phyloP scores from a whole-genome alignment of 148 eudicot species.

The Agrostemma githago region DNA sequence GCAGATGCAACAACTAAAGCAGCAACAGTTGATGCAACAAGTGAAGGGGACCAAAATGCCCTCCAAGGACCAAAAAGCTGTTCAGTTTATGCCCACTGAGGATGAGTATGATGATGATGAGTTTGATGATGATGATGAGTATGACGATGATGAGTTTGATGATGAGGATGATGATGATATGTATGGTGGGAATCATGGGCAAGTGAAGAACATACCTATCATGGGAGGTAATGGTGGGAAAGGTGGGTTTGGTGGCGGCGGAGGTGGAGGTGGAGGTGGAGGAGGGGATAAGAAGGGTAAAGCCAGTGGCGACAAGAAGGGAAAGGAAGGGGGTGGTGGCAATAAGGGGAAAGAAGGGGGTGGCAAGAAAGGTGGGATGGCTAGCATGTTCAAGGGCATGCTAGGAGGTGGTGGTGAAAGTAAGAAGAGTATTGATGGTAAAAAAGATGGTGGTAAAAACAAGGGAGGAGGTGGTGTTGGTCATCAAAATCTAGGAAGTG shows the following conservation, averaged over 20 bases:
- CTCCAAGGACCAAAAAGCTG: slow-evolving; percentile 50
- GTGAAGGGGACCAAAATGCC: slow-evolving; percentile 41
- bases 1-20: slow-evolving; percentile 32
- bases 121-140: slow-evolving; percentile 38
- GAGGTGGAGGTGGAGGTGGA: background rate
- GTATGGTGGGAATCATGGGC: slow-evolving; percentile 30
- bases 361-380: slow-evolving; percentile 25
- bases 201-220: slow-evolving; percentile 17
- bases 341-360: slow-evolving; percentile 16
- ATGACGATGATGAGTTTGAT: slow-evolving; percentile 34
- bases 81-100: slow-evolving; percentile 53
- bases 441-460: slow-evolving; percentile 29
- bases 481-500: slow-evolving; percentile 18
- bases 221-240: slow-evolving; percentile 26
- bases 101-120: slow-evolving; percentile 53
- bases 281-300: slow-evolving; percentile 24
- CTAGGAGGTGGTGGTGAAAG: slow-evolving; percentile 30
- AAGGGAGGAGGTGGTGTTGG: slow-evolving; percentile 24
- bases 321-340: slow-evolving; percentile 7
- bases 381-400: slow-evolving; percentile 26
- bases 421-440: slow-evolving; percentile 31
- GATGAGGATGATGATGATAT: slow-evolving; percentile 29
- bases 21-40: slow-evolving; percentile 36
- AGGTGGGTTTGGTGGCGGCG: slow-evolving; percentile 21
- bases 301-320: slow-evolving; percentile 18